Base-by-base conservation (phyloP, 257 asterid genomes). In the Ligustrum vulgare region DNA sequence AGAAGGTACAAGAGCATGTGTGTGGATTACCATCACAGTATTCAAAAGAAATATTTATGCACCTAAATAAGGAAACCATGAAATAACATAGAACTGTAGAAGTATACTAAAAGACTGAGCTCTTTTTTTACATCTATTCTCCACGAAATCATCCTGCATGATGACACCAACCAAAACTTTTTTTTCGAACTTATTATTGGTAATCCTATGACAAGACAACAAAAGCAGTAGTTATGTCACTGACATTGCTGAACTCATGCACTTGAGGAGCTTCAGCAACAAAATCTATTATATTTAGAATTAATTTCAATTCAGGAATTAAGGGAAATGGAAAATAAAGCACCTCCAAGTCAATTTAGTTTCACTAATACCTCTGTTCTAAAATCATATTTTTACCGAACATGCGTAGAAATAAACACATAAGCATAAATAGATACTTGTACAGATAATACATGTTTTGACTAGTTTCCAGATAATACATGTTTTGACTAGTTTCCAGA, bases 271-370 rank as follows among this genome's bases (percentile, higher is more conserved):
- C 41, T 37, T 56, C 35, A 69, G 34, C 23, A 60, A 16, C 73
- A 33, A 22, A 56, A 56, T 9, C 25, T 15, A 16, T 18, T 51
- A 16, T 56, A 23, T 7, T 56, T 31, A 68, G 33, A 39, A 22
- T 16, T 25, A 72, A 20, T 35, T 71, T 20, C 45, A 64, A 51
- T 60, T 72, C 60, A 58, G 22, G 47, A 62, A 66, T 65, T 66
- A 37, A 64, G 32, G 23, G 54, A 43, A 34, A 18, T 28, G 49
- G 39, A 16, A 23, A 22, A 2, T 10, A 60, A 10, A 9, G 33
- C 35, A 25, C 15, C 33, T 8, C 6, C 34, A 22, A 11, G 32
- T 60, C 67, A 20, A 58, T 58, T 54, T 20, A 58, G 65, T 51
- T 41, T 51, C 65, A 60, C 13, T 2, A 18, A 60, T 60, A 22